These are phyloP conservation scores for Candida verbasci DNA, from an alignment of 805 yeast genomes.

Conservation along the genomic window DNA sequence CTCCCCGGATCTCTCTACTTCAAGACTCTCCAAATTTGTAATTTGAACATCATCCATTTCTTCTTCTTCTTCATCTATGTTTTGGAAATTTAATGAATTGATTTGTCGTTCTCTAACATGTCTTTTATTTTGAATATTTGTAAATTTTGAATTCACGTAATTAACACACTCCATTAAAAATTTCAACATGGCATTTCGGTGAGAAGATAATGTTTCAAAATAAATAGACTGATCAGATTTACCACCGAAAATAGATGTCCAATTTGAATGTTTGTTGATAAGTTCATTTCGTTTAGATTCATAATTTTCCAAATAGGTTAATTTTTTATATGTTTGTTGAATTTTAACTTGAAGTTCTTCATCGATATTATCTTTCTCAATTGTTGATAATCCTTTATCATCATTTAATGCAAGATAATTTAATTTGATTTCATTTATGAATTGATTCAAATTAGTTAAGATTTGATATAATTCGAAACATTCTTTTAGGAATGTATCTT, in stretches of 20 bases:
- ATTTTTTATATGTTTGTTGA: constrained; percentile 48
- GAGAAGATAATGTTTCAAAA: constrained; percentile 35
- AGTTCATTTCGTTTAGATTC: constrained; percentile 42
- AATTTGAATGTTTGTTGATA: not conserved
- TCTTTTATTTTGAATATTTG: constrained; percentile 47
- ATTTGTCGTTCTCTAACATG: constrained; percentile 34
- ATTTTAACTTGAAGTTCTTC: constrained; percentile 49
- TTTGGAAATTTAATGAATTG: constrained; percentile 36
- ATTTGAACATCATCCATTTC: constrained; percentile 5
- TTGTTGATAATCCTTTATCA: constrained; percentile 30
- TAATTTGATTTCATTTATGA: constrained; percentile 23
- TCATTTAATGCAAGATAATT: constrained; percentile 22
- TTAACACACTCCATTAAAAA: constrained; percentile 44
- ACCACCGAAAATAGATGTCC: constrained; percentile 22
- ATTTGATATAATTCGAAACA: constrained; percentile 29
- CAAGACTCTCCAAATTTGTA: not conserved
- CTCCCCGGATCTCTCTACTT: not conserved
- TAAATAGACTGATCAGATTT: constrained; percentile 28
- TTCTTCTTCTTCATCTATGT: constrained; percentile 32
- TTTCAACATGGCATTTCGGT: constrained; percentile 46
- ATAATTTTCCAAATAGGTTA: constrained; percentile 46
- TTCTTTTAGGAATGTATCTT: constrained; percentile 41
- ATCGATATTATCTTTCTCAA: constrained; percentile 53
- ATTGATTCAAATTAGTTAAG: constrained; percentile 26
- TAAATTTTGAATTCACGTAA: constrained; percentile 40